Evolutionary conservation across 768 basidiomycete genomes (phyloP), one percentile per base, ranked within the genome.

Genomic region (Rhizopogon salebrosus): DNA sequence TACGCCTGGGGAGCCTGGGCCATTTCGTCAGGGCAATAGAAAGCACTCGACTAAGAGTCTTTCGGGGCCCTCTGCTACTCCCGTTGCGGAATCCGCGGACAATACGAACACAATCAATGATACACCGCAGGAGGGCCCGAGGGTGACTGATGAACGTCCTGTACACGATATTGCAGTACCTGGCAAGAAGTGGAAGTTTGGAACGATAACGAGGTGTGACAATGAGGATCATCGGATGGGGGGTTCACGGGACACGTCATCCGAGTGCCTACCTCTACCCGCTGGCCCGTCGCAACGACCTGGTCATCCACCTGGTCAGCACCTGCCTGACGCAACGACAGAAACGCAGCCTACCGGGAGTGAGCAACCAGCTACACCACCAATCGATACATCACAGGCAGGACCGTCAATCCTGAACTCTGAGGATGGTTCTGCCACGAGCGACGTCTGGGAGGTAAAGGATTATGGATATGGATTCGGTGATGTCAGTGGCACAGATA

Each of bases 381-480:
- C 38, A 6, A 27, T 29, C 1, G 22, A 46, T 20, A 8, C 48
- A n/a, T 34, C 41, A 0, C 57, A 34, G 27, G n/a, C 36, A n/a
- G 48, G 57, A 41, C 51, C 26, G 2, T 51, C 49, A 11, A 18
- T 49, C 34, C 38, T 52, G 37, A 56, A 55, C 13, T 58, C 57
- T 6, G 58, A 60, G 43, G 43, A 58, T 7, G 54, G 22, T 14
- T 61, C 63, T 9, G 42, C 58, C 18, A 39, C 56, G 8, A 69
- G 68, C 31, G 75, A 74, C 42, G 71, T 76, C 10, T 80, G 77
- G 64, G 75, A 76, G 51, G 84, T 86, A 40, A 78, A 74, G 55
- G 75, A 87, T 59, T 85, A 74, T 51, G 85, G 85, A 8, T 86
- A 70, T 60, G 84, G 84, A 4, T 86, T 86, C 55, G 85, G 85